Evolutionary conservation across 1,139 yeast genomes (phyloP).

Genomic region (Barnettozyma hawaiiensis): DNA sequence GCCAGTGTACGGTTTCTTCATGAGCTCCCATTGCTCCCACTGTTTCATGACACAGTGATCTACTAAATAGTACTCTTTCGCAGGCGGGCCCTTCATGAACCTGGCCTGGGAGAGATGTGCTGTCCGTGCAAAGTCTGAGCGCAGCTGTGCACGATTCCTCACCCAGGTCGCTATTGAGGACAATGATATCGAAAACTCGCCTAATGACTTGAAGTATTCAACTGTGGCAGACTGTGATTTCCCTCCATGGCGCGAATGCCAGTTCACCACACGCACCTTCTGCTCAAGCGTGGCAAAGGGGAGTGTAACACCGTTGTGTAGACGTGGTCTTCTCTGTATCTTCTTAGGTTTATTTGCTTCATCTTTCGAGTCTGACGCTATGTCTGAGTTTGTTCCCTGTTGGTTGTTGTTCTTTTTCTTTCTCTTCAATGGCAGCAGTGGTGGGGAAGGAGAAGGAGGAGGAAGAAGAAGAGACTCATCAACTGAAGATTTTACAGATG

Average conservation of each 20-base stretch:
- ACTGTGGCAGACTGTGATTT: constrained; percentile 31
- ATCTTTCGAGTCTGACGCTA: not conserved
- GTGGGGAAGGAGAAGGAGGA: not conserved
- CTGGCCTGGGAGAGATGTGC: constrained; percentile 4
- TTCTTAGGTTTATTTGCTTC: not conserved
- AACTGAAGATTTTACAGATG: not conserved
- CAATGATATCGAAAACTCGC: constrained; percentile 30
- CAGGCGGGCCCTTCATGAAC: constrained; percentile 2
- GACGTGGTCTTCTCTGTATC: constrained; percentile 23
- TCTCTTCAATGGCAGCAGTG: too few species aligned
- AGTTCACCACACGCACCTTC: constrained; percentile 31
- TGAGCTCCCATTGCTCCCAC: constrained; percentile 30
- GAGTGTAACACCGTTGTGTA: not conserved
- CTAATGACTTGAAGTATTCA: constrained; percentile 25
- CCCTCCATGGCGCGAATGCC: constrained; percentile 27
- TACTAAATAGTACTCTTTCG: constrained; percentile 23
- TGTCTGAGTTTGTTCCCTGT: not conserved
- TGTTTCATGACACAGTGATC: constrained; percentile 30
- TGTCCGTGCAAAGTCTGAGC: constrained; percentile 11
- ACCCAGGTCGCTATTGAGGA: constrained; percentile 35
- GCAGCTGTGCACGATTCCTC: constrained; percentile 25
- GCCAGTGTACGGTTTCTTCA: constrained; percentile 22
- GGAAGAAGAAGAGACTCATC: not conserved
- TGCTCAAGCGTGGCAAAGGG: constrained; percentile 29
- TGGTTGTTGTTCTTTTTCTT: not conserved